Conservation (phyloP, 306 rosid genomes). For the Castanea mollissima region DNA sequence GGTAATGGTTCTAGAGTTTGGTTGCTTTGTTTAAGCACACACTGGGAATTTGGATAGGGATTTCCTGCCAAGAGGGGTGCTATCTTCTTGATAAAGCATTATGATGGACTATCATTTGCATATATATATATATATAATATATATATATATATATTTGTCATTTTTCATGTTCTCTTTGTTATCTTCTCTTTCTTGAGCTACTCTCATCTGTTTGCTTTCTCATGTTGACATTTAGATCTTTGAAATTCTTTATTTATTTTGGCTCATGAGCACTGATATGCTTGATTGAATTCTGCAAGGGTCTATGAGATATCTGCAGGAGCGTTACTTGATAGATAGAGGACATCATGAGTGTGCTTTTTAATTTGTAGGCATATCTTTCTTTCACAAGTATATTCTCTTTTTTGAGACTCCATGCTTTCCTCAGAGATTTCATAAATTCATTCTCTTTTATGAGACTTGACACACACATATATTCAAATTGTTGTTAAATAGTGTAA, state of each 20-base stretch:
- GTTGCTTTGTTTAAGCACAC: not conserved
- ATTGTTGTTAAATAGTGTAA: too few species aligned
- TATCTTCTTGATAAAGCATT: not conserved
- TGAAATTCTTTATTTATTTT: not conserved
- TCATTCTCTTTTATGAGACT: too few species aligned
- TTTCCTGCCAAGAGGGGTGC: not conserved
- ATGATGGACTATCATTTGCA: not conserved
- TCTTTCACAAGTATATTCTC: not conserved
- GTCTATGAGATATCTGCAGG: constrained; percentile 1
- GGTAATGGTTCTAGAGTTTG: not conserved
- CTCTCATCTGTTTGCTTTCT: not conserved
- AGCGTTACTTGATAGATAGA: not conserved
- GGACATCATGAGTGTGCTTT: not conserved
- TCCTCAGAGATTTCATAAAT: too few species aligned
- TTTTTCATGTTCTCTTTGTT: not conserved
- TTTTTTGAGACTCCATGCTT: too few species aligned
- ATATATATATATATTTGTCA: not conserved
- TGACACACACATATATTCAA: too few species aligned
- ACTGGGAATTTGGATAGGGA: not conserved
- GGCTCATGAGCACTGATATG: not conserved
- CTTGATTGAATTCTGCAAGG: constrained; percentile 11
- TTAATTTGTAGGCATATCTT: not conserved
- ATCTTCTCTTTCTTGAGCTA: not conserved
- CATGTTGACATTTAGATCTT: not conserved
- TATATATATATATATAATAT: too few species aligned